Evolutionary conservation across 192 early-diverging fungal genomes (phyloP).

Genomic region (Coemansia sp.): DNA sequence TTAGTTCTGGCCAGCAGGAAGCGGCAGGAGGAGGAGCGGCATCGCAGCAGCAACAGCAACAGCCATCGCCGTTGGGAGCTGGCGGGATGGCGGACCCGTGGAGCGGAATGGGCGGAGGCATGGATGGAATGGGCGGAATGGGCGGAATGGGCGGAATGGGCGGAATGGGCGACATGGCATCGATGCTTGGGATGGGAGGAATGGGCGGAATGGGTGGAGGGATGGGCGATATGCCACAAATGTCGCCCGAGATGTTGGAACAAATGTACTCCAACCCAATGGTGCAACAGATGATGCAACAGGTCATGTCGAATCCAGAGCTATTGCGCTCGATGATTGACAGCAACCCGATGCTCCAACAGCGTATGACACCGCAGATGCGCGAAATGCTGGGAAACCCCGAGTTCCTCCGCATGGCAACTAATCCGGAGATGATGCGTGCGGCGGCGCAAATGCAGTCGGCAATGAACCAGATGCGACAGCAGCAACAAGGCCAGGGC

Average conservation of each 20-base stretch:
- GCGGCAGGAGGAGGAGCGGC: background rate
- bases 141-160: slow-evolving; percentile 55
- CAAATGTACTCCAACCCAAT: slow-evolving; percentile 84
- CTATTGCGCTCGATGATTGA: slow-evolving; percentile 83
- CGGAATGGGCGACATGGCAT: slow-evolving; percentile 46
- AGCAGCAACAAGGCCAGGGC: slow-evolving; percentile 36
- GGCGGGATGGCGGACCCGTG: slow-evolving; percentile 5
- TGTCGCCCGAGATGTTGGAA: slow-evolving; percentile 66
- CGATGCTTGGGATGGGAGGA: slow-evolving; percentile 33
- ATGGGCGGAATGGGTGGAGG: slow-evolving; percentile 59
- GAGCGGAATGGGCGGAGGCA: slow-evolving; percentile 42
- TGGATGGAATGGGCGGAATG: slow-evolving; percentile 41
- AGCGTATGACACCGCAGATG: slow-evolving; percentile 80
- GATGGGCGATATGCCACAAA: slow-evolving; percentile 54
- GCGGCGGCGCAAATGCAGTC: slow-evolving; percentile 69
- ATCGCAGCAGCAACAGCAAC: slow-evolving; percentile 6
- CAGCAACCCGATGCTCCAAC: slow-evolving; percentile 76
- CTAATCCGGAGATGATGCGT: slow-evolving; percentile 81
- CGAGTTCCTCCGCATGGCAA: slow-evolving; percentile 76
- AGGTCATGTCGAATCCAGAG: slow-evolving; percentile 80
- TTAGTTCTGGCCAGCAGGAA: background rate
- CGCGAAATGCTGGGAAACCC: slow-evolving; percentile 81
- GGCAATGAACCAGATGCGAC: slow-evolving; percentile 44
- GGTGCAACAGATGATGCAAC: slow-evolving; percentile 78
- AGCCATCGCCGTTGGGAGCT: background rate